Evolutionary conservation across 1,284 basidiomycete species (phyloP).

Genomic region (Coriolopsis trogii): DNA sequence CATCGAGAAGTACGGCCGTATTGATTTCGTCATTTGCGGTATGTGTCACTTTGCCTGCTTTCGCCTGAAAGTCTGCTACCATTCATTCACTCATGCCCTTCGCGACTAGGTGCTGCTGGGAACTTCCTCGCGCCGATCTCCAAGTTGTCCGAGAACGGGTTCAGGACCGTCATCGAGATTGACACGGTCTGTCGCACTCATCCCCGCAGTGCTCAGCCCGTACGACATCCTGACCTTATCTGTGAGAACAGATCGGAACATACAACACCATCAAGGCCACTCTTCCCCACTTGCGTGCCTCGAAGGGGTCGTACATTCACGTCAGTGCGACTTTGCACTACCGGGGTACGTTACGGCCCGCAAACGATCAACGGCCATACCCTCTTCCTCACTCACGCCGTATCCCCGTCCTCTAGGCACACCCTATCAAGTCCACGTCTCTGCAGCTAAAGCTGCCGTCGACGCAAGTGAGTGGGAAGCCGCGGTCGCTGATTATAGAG

Average conservation of each 20-base stretch:
- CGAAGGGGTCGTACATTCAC: slow-evolving; percentile 86
- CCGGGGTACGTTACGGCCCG: slow-evolving; percentile 51
- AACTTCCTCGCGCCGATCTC: slow-evolving; percentile 89
- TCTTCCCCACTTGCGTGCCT: slow-evolving; percentile 67
- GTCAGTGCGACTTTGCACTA: slow-evolving; percentile 93
- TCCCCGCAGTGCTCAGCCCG: neutral
- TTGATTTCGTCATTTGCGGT: slow-evolving; percentile 97
- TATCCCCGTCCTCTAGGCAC: slow-evolving; percentile 50
- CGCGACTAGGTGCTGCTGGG: slow-evolving; percentile 74
- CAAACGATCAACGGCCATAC: neutral
- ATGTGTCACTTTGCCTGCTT: slow-evolving; percentile 23
- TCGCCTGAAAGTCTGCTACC: slow-evolving; percentile 1
- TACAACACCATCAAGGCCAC: slow-evolving; percentile 96
- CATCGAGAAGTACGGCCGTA: slow-evolving; percentile 79
- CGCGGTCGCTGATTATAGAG: neutral
- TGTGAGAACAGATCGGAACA: slow-evolving; percentile 70
- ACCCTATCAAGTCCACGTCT: slow-evolving; percentile 93
- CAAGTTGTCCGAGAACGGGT: slow-evolving; percentile 83
- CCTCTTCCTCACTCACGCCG: neutral
- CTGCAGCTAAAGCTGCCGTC: slow-evolving; percentile 93
- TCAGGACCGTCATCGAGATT: slow-evolving; percentile 93
- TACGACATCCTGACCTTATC: neutral
- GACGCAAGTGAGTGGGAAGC: slow-evolving; percentile 59
- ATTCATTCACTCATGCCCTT: neutral
- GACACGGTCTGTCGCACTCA: slow-evolving; percentile 67